phyloP scores from a whole-genome alignment of 164 flowering plant genomes.

The Magnolia sinica region DNA sequence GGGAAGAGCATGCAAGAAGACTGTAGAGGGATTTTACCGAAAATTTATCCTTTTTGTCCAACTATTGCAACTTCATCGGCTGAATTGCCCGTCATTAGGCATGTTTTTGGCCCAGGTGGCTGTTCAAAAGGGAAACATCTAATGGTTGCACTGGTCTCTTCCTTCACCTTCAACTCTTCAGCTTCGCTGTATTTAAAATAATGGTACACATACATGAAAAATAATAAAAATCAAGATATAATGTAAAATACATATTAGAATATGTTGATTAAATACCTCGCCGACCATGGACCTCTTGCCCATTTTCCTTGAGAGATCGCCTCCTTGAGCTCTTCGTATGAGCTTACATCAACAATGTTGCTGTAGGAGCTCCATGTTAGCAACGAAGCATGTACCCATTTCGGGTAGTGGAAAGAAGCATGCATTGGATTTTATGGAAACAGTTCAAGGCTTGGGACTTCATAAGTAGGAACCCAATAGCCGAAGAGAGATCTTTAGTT shows the following conservation, averaged over 20 bases:
- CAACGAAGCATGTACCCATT: background rate
- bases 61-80: conserved; percentile 84
- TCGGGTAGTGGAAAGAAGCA: background rate
- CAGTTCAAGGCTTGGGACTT: background rate
- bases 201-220: background rate
- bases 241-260: background rate
- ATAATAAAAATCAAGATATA: background rate
- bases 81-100: conserved; percentile 80
- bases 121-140: conserved; percentile 94
- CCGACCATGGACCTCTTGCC: conserved; percentile 99
- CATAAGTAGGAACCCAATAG: background rate
- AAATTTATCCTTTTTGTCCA: no score
- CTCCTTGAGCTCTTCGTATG: conserved; percentile 78
- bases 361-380: conserved; percentile 31
- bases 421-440: background rate
- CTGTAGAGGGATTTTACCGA: no score
- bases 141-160: conserved; percentile 91
- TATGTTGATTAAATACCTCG: conserved; percentile 42
- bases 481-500: background rate
- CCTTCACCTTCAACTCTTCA: conserved; percentile 48
- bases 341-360: conserved; percentile 81
- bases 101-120: conserved; percentile 57
- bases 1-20: no score
- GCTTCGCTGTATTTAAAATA: no score
- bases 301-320: conserved; percentile 81